These are phyloP conservation scores for Trichoderma sp. DNA, from an alignment of 2,329 filamentous ascomycete genomes.

Conservation along the genomic window DNA sequence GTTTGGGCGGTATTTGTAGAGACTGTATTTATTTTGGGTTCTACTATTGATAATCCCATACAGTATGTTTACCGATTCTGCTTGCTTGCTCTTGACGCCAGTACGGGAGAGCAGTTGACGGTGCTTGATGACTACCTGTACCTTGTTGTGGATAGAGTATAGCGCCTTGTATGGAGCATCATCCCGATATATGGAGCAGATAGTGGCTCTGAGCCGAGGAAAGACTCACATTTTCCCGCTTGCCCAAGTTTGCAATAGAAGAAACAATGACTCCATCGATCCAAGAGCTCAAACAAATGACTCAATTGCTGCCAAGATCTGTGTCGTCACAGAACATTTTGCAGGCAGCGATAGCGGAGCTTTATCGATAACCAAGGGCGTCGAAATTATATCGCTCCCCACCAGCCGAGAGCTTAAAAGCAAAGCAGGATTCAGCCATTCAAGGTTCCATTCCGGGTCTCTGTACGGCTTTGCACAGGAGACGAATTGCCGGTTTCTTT, in stretches of 20 bases:
- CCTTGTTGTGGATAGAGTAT: background rate
- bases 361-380: constrained; percentile 21
- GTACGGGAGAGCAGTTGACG: too few relatives aligned
- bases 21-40: constrained; percentile 18
- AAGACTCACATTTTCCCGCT: background rate
- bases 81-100: background rate
- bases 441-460: background rate
- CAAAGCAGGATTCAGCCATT: background rate
- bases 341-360: constrained; percentile 19
- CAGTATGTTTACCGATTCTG: background rate
- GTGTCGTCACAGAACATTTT: background rate
- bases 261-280: background rate
- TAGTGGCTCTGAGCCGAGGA: background rate
- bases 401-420: background rate
- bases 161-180: background rate
- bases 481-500: background rate
- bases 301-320: background rate
- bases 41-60: constrained; percentile 15
- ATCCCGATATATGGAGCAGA: background rate
- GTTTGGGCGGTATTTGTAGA: constrained; percentile 27
- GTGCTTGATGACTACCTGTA: background rate
- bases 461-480: background rate
- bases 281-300: background rate
- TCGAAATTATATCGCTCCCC: constrained; percentile 15
- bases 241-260: background rate